These are phyloP conservation scores for Sequoiadendron giganteum DNA, from an alignment of 75 land plant species.

Conservation along the genomic window DNA sequence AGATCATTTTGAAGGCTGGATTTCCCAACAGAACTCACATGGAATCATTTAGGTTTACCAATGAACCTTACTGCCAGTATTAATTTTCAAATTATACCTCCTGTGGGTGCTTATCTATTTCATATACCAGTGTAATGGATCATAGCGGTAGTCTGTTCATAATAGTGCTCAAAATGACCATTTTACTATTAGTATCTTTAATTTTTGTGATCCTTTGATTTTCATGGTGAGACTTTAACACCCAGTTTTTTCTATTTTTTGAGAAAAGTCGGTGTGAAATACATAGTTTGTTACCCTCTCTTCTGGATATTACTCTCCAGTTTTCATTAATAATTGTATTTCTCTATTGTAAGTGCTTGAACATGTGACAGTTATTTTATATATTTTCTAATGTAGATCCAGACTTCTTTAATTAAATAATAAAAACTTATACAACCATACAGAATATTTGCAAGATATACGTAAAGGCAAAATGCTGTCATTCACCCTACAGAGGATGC, in stretches of 20 bases:
- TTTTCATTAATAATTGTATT: not conserved
- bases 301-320: not conserved
- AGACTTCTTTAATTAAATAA: not conserved
- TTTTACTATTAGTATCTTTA: not conserved
- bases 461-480: not conserved
- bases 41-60: not conserved
- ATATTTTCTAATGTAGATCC: not conserved
- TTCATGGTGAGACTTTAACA: not conserved
- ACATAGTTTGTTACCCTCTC: not conserved
- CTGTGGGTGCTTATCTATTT: not conserved
- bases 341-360: not conserved
- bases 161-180: not conserved
- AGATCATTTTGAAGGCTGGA: not conserved
- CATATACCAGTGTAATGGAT: not conserved
- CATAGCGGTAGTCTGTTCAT: not conserved
- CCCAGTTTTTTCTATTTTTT: not conserved
- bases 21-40: not conserved
- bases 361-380: not conserved
- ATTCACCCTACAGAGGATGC: not conserved
- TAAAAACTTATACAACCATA: not conserved
- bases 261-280: not conserved
- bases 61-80: not conserved
- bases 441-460: not conserved
- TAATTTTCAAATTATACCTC: not conserved
- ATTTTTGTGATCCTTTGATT: not conserved